Evolutionary conservation across 805 yeast species (phyloP), one percentile per base, ranked within the genome.

Genomic region (Candida saitoana): DNA sequence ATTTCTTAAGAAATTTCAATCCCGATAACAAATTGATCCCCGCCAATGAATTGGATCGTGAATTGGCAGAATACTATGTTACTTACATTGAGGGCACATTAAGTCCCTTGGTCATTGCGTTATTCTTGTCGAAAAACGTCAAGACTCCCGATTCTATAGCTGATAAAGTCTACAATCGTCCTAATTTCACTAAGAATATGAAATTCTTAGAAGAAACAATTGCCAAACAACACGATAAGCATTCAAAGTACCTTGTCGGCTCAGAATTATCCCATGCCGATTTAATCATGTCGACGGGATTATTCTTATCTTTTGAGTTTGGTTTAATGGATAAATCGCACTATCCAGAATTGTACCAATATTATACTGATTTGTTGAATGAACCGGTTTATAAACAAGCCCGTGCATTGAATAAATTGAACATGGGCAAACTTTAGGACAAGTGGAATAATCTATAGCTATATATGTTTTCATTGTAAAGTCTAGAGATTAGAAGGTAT

Each of bases 51-150:
- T 66, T 67, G 4, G 77, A 73, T 18, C 59, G 59, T 35, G 69
- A 70, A 12, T 45, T 59, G 31, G 71, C 77, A 30, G 74, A 73
- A 44, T 80, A 73, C 54, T 79, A 62, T 46, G 56, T 77, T 31
- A 76, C 76, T 51, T 78, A 74, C 49, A 55, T 74, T 14, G 90
- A 84, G 56, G 84, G 80, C 0, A 71, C 84, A 16, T 54, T 83
- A n/a, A 80, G 75, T 53, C 77, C 78, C 3, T 60, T 67, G 7
- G 54, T 76, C 40, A 60, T 66, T 30, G 47, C 66, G 3, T 54
- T 67, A 50, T 54, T 59, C 5, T 49, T 18, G 11, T 12, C 16
- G 4, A 34, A 34, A 20, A 18, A n/a, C 12, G 18, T 19, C 27
- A 34, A 34, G n/a, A 12, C 27, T 8, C 24, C 18, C 18, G 37